Base-by-base conservation (phyloP, 352 stramenopile genomes). In the Globisporangium uncinulatum region DNA sequence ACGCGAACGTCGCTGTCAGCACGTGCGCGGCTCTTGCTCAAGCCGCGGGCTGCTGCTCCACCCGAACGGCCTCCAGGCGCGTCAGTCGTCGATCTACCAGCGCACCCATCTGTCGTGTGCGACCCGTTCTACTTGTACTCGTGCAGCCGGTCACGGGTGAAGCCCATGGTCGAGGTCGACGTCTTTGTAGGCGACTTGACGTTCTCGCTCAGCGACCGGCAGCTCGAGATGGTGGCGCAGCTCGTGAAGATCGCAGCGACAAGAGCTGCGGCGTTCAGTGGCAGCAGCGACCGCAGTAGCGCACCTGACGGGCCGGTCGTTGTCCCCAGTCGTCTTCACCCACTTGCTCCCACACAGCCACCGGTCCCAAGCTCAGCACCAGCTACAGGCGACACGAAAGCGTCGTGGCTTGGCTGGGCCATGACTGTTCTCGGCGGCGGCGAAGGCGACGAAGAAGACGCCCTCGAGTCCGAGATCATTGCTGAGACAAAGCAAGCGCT, bases 121-220 rank as follows among this genome's bases (percentile, higher is more conserved):
- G 81, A 91, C 15, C 81, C 81, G 0, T 91, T 91, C 48, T 89
- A 80, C 56, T 64, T 69, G 24, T 91, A 91, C 51, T 89, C 76
- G 13, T 80, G 69, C 56, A 73, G 67, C 9, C 73, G 78, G 9
- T 59, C 65, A 15, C 66, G 57, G 24, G 45, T 87, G 39, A 60
- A 53, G 1, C 69, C 72, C 19, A 82, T 79, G 65, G 66, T 86
- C 45, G 83, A 92, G 51, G 54, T 92, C 32, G 83, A 92, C 49
- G 34, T 87, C 29, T 91, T 87, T 54, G 67, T 95, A 14, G 63
- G 67, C 4, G 76, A 93, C 24, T 56, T 95, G 13, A 56, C 74
- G 29, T 91, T 95, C 36, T 93, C 85, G 4, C 53, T 93, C 31
- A 95, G 85, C 53, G 76, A 95, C 65, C 70, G 85, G 37, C 85